Evolutionary conservation across 2,329 filamentous ascomycete genomes (phyloP).

Genomic region (Cladosporium colombiae): DNA sequence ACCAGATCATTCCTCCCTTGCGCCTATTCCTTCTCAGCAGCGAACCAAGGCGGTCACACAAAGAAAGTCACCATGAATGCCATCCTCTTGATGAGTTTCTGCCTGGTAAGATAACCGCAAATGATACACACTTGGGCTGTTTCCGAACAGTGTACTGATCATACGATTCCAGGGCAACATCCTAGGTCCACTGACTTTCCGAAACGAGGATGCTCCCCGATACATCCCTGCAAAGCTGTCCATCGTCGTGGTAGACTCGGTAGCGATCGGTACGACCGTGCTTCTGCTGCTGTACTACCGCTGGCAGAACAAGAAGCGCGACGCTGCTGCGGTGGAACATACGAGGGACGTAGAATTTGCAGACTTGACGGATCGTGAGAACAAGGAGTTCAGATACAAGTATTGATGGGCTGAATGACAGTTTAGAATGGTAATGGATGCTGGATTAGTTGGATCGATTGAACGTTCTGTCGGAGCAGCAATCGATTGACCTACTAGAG

Average conservation of each 20-base stretch:
- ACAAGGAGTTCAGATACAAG: slow-evolving; percentile 57
- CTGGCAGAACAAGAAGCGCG: slow-evolving; percentile 41
- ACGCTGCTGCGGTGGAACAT: slow-evolving; percentile 41
- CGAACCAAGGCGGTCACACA: slow-evolving; percentile 38
- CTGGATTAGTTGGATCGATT: neutral
- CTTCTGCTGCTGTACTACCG: slow-evolving; percentile 52
- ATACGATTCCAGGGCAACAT: slow-evolving; percentile 35
- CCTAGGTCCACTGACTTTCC: slow-evolving; percentile 39
- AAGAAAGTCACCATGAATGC: slow-evolving; percentile 43
- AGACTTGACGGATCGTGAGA: slow-evolving; percentile 57
- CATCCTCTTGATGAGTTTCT: slow-evolving; percentile 42
- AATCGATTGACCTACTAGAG: neutral
- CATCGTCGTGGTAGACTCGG: slow-evolving; percentile 34
- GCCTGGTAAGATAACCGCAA: slow-evolving; percentile 25
- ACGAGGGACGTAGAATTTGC: slow-evolving; percentile 23
- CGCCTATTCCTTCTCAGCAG: slow-evolving; percentile 36
- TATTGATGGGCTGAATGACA: neutral
- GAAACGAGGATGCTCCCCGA: slow-evolving; percentile 33
- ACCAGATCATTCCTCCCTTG: slow-evolving; percentile 34
- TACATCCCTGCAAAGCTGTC: slow-evolving; percentile 43
- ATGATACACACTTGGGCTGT: too few relatives aligned
- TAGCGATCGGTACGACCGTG: slow-evolving; percentile 41
- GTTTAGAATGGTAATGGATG: neutral
- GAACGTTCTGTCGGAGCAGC: neutral
- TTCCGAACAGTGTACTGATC: neutral